Evolutionary conservation across 495 filamentous ascomycete species (phyloP), one percentile per base, ranked within the genome.

Genomic region (Talaromyces borbonicus): DNA sequence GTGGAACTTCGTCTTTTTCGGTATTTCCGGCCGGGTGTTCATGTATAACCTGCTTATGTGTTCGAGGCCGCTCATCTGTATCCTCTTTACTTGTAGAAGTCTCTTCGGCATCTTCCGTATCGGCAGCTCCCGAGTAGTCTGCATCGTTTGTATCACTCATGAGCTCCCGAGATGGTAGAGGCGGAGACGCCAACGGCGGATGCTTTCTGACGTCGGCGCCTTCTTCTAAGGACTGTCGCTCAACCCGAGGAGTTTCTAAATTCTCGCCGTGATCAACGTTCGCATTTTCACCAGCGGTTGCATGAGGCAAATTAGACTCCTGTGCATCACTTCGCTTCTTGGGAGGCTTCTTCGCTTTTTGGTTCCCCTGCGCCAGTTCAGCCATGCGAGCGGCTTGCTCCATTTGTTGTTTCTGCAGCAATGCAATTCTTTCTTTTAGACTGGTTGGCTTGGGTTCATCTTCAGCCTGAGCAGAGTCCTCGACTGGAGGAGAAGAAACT

Each of bases 321-420:
- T 57, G 49, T 25, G 73, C 74, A 43, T 90, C 88, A n/a, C 73
- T 61, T 39, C 80, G 74, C 68, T 87, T 90, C 72, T 88, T 93
- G 5, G 79, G 68, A 19, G 87, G 85, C 47, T 73, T 72, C 59
- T 85, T 89, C 14, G 84, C 80, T 68, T 95, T 95, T 59, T 93
- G 87, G 62, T 95, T 90, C 67, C 84, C 90, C 37, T 85, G 81
- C 11, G 72, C 71, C 7, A 78, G 79, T 26, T 90, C 87, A 12
- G 85, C 85, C 64, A 87, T 83, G 41, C 89, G 78, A 43, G 78
- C 70, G 26, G 87, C 83, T 51, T 89, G 85, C 56, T 95, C 90
- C 59, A 85, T 67, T 58, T 97, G 92, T 57, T 97, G 90, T 58
- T 87, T 90, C 60, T 98, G 92, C 8, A 98, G 69, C 36, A 94